phyloP scores from a whole-genome alignment of 768 basidiomycete species.

The Agaricus blazei region DNA sequence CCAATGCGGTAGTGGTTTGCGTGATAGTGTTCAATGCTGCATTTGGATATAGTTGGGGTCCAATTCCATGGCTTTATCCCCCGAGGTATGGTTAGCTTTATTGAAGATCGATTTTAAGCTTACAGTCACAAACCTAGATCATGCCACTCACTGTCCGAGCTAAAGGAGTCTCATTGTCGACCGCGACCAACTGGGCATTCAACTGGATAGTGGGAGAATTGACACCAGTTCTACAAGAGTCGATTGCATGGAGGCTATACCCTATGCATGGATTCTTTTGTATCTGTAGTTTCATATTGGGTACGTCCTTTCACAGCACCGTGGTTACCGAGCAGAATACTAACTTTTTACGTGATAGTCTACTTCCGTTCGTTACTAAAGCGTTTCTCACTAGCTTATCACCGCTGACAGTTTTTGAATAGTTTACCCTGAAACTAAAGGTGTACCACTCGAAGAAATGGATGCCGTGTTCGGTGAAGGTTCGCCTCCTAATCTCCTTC shows the following conservation, averaged over 20 bases:
- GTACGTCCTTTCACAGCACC: slow-evolving; percentile 25
- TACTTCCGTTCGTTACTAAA: slow-evolving; percentile 59
- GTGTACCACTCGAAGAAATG: slow-evolving; percentile 87
- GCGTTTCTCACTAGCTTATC: neutral
- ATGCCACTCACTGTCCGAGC: slow-evolving; percentile 87
- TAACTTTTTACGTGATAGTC: slow-evolving; percentile 31
- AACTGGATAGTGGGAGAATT: slow-evolving; percentile 87
- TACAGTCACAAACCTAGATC: slow-evolving; percentile 42
- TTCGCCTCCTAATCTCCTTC: slow-evolving; percentile 19
- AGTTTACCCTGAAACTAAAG: slow-evolving; percentile 88
- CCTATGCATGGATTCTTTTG: slow-evolving; percentile 96
- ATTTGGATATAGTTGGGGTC: slow-evolving; percentile 92
- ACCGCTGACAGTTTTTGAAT: slow-evolving; percentile 9
- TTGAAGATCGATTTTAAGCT: neutral
- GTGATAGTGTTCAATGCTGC: slow-evolving; percentile 93
- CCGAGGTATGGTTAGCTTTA: slow-evolving; percentile 50
- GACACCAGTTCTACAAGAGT: slow-evolving; percentile 83
- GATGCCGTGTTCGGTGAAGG: slow-evolving; percentile 89
- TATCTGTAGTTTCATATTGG: slow-evolving; percentile 77
- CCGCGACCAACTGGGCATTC: slow-evolving; percentile 86
- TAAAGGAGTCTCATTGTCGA: slow-evolving; percentile 94
- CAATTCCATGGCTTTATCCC: slow-evolving; percentile 86
- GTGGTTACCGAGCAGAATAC: neutral
- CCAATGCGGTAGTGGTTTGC: slow-evolving; percentile 80
- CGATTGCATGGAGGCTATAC: slow-evolving; percentile 87